Evolutionary conservation across 164 flowering plant genomes (phyloP), one percentile per base, ranked within the genome.

Genomic region (Berberis thunbergii): DNA sequence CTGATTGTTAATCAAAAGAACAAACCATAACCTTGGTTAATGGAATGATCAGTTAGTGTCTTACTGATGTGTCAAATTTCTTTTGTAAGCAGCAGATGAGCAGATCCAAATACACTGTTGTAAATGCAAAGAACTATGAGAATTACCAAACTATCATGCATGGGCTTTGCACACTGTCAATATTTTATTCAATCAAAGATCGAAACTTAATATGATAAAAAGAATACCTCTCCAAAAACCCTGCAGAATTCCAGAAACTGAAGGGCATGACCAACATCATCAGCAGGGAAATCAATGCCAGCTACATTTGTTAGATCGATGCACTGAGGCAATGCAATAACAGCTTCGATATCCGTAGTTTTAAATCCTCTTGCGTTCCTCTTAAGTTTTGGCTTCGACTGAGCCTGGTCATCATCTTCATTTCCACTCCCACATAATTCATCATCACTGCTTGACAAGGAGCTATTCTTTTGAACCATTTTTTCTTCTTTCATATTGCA

Each of bases 161-260:
- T 3, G 3, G 59, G 1, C 10, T 7, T 2, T 54, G 41, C 57
- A 54, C 6, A 26, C 57, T 26, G 1, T 2, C 1, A 54, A 1
- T 54, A 13, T 54, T 3, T 10, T 3, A 26, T 54, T 26, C 40
- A 54, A 54, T 1, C 8, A 4, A 26, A 26, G 41, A 13, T 2
- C 7, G 6, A 13, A 54, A 1, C 6, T 38, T 2, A 56, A 44
- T 4, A 2, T 53, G 39, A 26, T 26, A 26, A 26, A 1, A 43
- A 7, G 7, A 13, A 70, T 85, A 84, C 99, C 91, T 83, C 58
- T 62, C 87, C 87, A 81, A 95, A 95, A 70, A 83, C 78, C 55
- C 79, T 65, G 75, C 96, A 91, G 66, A 95, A 95, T 72, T 95
- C 99, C 45, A 95, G 68, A 58, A 95, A 89, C 49, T 95, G 99